phyloP scores from a whole-genome alignment of 2,329 filamentous ascomycete genomes.

The Neoascochyta sp. region DNA sequence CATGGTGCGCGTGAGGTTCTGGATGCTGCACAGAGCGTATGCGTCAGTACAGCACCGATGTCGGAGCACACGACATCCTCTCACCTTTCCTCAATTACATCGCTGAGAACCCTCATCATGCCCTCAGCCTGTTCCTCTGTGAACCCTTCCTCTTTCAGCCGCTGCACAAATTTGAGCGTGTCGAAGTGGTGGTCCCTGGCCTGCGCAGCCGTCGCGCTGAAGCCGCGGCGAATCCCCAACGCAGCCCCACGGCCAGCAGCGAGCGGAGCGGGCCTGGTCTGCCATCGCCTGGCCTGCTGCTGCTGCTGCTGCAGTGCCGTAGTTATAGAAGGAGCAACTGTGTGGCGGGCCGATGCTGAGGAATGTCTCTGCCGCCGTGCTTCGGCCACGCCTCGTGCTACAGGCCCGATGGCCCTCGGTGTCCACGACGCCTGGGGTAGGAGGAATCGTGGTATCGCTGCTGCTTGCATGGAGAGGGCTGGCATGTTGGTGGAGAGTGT shows the following conservation, averaged over 20 bases:
- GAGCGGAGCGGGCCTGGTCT: conserved; percentile 3
- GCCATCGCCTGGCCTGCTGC: conserved; percentile 4
- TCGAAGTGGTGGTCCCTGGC: conserved; percentile 91
- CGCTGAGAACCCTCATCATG: conserved; percentile 97
- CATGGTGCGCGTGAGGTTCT: conserved; percentile 97
- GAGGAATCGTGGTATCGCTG: conserved; percentile 39
- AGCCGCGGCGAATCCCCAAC: conserved; percentile 39
- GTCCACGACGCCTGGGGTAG: conserved; percentile 38
- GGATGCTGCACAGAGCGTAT: conserved; percentile 60
- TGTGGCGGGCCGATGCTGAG: conserved; percentile 12
- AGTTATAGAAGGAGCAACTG: conserved; percentile 4
- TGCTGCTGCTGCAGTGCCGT: conserved; percentile 9
- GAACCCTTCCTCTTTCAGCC: conserved; percentile 85
- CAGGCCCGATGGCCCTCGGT: conserved; percentile 21
- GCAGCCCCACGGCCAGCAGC: conserved; percentile 5
- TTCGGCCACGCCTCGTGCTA: conserved; percentile 10
- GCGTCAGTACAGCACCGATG: too few relatives aligned
- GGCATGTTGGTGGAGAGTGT: conserved; percentile 32
- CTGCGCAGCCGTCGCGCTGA: conserved; percentile 63
- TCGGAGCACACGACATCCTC: conserved; percentile 9
- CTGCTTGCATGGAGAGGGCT: conserved; percentile 16
- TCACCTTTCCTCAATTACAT: conserved; percentile 97
- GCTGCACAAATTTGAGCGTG: conserved; percentile 93
- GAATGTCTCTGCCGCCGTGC: conserved; percentile 14
- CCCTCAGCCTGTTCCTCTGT: conserved; percentile 92